Evolutionary conservation across 2,329 filamentous ascomycete species (phyloP), one percentile per base, ranked within the genome.

Genomic region (Aureobasidium namibiae): DNA sequence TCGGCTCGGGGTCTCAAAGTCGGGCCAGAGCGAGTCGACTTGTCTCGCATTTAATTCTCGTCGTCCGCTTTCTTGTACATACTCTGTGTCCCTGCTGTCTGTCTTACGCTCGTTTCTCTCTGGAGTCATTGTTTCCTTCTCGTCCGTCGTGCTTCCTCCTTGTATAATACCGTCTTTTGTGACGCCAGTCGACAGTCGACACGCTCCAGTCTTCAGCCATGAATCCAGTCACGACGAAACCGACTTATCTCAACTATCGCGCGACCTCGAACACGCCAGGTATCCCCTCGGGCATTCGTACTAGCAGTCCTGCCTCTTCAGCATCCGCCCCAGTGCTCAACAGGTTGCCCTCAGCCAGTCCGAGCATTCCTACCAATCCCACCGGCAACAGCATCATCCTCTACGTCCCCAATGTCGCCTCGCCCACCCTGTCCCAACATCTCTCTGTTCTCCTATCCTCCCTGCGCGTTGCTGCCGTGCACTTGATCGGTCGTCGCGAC

Each of bases 231-330:
- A 21, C 36, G 34, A 38, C 49, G 16, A 41, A 29, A 60, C 59
- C 59, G 6, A 61, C 59, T 11, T 61, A 57, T 38, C 59, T 61
- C 24, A 49, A 61, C 38, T 61, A 61, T 29, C 59, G 59, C 36
- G 34, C 24, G 36, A 11, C 29, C 8, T 7, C 16, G 6, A 45
- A 39, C 38, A 16, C 16, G 16, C 21, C 31, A 10, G 41, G 42
- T 6, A 11, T 38, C 3, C 54, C 41, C 21, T 34, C 31, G 4
- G 54, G 23, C 38, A 29, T 45, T 14, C 46, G 46, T 21, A 44
- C 36, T 23, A 21, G 38, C 57, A 58, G 54, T 8, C 29, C 41
- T 26, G 23, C 21, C 24, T 33, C 54, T 9, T 46, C 41, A 7
- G 21, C 39, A 8, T 56, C 52, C 21, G 39, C 54, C 2, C 42